Evolutionary conservation across 176 grass and related monocot genomes (phyloP), one percentile per base, ranked within the genome.

Genomic region (Eremochloa ophiuroides): DNA sequence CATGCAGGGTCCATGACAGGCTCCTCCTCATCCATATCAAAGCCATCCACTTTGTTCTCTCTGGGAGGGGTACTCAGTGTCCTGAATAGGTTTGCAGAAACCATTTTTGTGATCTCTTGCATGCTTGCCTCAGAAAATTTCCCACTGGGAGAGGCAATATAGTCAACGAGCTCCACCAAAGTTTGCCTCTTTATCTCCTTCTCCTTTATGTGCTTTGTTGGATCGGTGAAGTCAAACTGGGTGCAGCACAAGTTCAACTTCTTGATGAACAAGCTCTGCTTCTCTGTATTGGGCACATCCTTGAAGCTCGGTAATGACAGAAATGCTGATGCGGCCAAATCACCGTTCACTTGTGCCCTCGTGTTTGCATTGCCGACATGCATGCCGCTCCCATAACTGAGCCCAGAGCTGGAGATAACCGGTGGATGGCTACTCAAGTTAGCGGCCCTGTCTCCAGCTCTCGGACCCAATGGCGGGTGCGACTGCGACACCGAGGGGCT

Each of bases 1-100:
- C 94, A 97, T 1, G 94, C 80, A 40, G 94, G 94, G 33, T 97
- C 94, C 90, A 97, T 93, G 12, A 93, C 80, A 33, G 91, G 94
- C 61, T 97, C 94, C 31, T 97, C 94, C 55, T 97, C 94, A 41
- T 93, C 94, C 61, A 89, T 6, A 85, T 97, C 94, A 41, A 91
- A 89, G 22, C 67, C 94, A 26, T 84, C 84, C 15, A 96, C 80
- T 50, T 86, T 92, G 84, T 88, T 90, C 38, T 90, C 90, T 82
- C 86, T 87, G 26, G 82, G 66, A 35, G 88, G 65, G 12, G 83
- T 84, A 61, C 86, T 78, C 38, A 87, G 71, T 8, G 88, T 86
- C 62, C 88, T 87, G 80, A 97, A 97, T 16, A 97, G 73, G 84
- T 97, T 97, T 20, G 39, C 64, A 65, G 83, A 88, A 14, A 93